A percentile compares a stretch with the other conserved stretches of the same genome.
phyloP scores from a whole-genome alignment of 805 yeast genomes.

The Wickerhamiella sorbophila region DNA sequence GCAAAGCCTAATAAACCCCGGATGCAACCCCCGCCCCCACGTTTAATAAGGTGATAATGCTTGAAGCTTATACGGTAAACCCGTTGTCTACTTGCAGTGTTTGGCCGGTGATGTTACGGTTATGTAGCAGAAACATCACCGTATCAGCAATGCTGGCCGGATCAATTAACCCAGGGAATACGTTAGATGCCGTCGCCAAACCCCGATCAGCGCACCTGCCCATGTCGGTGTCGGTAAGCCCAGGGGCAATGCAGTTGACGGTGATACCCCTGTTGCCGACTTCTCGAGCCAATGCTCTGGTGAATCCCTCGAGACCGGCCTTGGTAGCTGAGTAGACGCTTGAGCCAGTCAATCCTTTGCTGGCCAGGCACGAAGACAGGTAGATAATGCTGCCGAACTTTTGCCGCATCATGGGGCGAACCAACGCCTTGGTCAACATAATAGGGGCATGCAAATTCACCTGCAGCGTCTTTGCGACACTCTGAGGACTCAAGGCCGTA shows the following conservation, averaged over 20 bases:
- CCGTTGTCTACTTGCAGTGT: slow-evolving; percentile 14
- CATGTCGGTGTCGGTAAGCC: slow-evolving; percentile 56
- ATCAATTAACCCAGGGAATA: slow-evolving; percentile 10
- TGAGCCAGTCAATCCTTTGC: slow-evolving; percentile 35
- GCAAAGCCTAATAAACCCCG: not conserved
- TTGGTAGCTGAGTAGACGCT: slow-evolving; percentile 56
- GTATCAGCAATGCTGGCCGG: slow-evolving; percentile 14
- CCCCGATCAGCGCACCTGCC: slow-evolving; percentile 9
- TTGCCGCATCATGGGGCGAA: slow-evolving; percentile 35
- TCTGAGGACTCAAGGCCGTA: slow-evolving; percentile 28
- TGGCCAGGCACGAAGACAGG: slow-evolving; percentile 47
- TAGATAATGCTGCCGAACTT: slow-evolving; percentile 36
- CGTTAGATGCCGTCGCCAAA: slow-evolving; percentile 3
- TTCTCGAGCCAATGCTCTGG: slow-evolving; percentile 46
- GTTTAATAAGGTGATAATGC: too few species aligned
- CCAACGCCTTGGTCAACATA: slow-evolving; percentile 38
- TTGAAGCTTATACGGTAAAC: slow-evolving; percentile 5
- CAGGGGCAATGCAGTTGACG: slow-evolving; percentile 57
- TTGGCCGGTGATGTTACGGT: slow-evolving; percentile 13
- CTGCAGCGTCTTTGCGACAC: slow-evolving; percentile 34
- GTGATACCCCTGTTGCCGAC: slow-evolving; percentile 38
- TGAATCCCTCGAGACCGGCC: slow-evolving; percentile 52
- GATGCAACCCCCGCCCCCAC: not conserved
- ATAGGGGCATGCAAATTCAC: slow-evolving; percentile 53
- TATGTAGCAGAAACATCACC: slow-evolving; percentile 10